phyloP scores from a whole-genome alignment of 768 basidiomycete genomes.

The Lentinula lateritia region DNA sequence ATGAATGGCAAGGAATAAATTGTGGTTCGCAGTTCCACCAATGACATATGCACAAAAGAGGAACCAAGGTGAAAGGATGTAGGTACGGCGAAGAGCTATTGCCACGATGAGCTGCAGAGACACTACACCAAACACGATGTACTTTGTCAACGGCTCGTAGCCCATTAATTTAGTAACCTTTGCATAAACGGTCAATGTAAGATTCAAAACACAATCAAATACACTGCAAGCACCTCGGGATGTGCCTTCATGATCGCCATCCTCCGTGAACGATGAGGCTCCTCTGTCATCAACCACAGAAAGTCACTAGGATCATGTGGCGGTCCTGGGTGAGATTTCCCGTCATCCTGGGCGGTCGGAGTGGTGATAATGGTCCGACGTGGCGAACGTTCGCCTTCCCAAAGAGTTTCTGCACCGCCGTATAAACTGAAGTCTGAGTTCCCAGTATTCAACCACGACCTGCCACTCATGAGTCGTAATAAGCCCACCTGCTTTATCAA shows the following conservation, averaged over 20 bases:
- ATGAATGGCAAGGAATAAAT: conserved; percentile 96
- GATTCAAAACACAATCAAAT: not conserved
- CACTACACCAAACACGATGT: conserved; percentile 80
- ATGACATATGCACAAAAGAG: conserved; percentile 75
- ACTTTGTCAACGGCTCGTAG: conserved; percentile 87
- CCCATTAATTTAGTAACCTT: conserved; percentile 98
- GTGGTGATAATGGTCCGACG: conserved; percentile 44
- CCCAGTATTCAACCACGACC: not conserved
- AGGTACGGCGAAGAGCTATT: conserved; percentile 57
- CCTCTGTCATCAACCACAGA: conserved; percentile 96
- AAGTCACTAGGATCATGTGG: conserved; percentile 83
- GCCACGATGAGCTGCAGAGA: conserved; percentile 66
- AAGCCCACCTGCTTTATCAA: not conserved
- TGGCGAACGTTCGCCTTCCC: conserved; percentile 47
- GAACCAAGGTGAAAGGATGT: conserved; percentile 68
- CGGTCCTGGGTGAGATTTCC: conserved; percentile 37
- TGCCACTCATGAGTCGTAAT: not conserved
- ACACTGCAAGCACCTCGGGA: conserved; percentile 60
- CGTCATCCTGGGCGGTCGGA: conserved; percentile 34
- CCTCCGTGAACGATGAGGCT: conserved; percentile 87
- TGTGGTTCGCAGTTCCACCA: conserved; percentile 96
- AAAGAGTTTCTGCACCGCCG: conserved; percentile 77
- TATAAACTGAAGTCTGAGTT: conserved; percentile 68
- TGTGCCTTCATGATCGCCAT: conserved; percentile 91
- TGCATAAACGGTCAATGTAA: not conserved